phyloP scores from a whole-genome alignment of 2,329 filamentous ascomycete species.

The Cercospora janseana region DNA sequence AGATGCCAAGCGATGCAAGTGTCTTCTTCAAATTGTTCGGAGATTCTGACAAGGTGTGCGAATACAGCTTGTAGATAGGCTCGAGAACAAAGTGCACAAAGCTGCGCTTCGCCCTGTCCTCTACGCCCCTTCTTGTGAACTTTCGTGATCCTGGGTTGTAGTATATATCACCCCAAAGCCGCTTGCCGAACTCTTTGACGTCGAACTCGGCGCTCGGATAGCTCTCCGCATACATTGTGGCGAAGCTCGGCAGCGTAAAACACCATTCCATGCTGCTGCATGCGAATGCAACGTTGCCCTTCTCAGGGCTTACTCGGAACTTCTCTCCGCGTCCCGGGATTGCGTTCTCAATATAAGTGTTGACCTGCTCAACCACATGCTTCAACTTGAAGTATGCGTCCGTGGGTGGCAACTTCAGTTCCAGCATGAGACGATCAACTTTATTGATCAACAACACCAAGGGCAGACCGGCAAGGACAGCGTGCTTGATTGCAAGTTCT shows the following conservation, averaged over 20 bases:
- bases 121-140: constrained; percentile 83
- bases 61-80: constrained; percentile 96
- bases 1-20: constrained; percentile 74
- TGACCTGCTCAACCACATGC: constrained; percentile 97
- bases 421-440: constrained; percentile 90
- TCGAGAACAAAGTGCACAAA: constrained; percentile 96
- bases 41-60: constrained; percentile 88
- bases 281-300: constrained; percentile 96
- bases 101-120: constrained; percentile 75
- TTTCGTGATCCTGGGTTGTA: constrained; percentile 88
- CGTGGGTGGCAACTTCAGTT: constrained; percentile 87
- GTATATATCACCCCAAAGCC: constrained; percentile 95
- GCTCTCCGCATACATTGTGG: constrained; percentile 90
- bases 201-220: constrained; percentile 63
- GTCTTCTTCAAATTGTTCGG: constrained; percentile 80
- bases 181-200: constrained; percentile 73
- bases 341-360: constrained; percentile 87
- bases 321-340: constrained; percentile 76
- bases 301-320: constrained; percentile 85
- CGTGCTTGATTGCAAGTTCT: constrained; percentile 95
- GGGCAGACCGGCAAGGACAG: constrained; percentile 83
- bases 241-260: constrained; percentile 90
- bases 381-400: constrained; percentile 99
- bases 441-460: constrained; percentile 94
- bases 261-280: constrained; percentile 95